These are phyloP conservation scores for Lanzia echinophila DNA, from an alignment of 2,329 filamentous ascomycete genomes.

Conservation along the genomic window DNA sequence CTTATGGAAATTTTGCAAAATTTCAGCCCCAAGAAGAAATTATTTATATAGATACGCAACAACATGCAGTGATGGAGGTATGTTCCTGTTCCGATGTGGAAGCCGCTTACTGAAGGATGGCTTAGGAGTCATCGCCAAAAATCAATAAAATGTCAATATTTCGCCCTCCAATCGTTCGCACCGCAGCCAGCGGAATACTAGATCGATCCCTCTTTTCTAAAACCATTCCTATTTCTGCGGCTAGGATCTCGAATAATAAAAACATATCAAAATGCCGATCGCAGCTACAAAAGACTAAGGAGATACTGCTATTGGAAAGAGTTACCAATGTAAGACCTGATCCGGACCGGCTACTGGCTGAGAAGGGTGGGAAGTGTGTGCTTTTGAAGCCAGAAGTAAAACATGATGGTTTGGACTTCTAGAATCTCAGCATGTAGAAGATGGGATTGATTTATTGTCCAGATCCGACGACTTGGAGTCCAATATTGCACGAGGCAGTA, in stretches of 20 bases:
- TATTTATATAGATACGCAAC: neutral
- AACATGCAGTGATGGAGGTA: constrained; percentile 26
- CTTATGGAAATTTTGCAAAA: constrained; percentile 5
- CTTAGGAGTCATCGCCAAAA: constrained; percentile 16
- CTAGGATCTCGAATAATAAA: constrained; percentile 66
- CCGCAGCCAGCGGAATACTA: constrained; percentile 61
- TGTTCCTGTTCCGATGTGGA: neutral
- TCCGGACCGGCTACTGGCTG: constrained; percentile 47
- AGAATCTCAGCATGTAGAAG: neutral
- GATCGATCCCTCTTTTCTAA: constrained; percentile 80
- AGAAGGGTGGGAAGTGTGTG: constrained; percentile 54
- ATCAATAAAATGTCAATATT: constrained; percentile 52
- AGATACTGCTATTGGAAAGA: constrained; percentile 59
- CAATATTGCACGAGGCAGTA: constrained; percentile 61
- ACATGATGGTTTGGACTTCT: constrained; percentile 36
- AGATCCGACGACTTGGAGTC: constrained; percentile 72
- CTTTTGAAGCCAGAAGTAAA: constrained; percentile 52
- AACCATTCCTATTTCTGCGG: constrained; percentile 69
- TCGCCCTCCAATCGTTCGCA: constrained; percentile 70
- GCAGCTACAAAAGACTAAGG: constrained; percentile 56
- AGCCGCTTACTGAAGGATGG: constrained; percentile 1
- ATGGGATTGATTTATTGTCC: neutral
- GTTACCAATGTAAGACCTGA: constrained; percentile 57
- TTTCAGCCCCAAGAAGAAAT: neutral
- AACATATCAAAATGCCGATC: constrained; percentile 68